These are phyloP conservation scores for Laguncularia racemosa DNA, from an alignment of 345 rosid species.

Conservation along the genomic window DNA sequence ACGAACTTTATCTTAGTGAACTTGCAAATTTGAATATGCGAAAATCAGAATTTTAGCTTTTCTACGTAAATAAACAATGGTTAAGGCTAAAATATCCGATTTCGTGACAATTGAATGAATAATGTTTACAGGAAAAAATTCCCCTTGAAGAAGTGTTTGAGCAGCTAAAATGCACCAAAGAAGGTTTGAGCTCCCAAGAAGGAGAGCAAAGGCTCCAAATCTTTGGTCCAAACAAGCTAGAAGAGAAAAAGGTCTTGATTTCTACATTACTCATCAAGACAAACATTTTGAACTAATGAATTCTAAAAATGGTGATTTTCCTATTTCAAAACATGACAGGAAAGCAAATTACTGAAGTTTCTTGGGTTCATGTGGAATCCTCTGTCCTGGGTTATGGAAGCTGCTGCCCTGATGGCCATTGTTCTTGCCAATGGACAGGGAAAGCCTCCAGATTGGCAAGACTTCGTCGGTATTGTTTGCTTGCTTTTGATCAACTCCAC, in stretches of 20 bases:
- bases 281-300: neutral
- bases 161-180: conserved; percentile 37
- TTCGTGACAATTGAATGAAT: neutral
- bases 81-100: neutral
- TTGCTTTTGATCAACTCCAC: conserved; percentile 35
- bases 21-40: neutral
- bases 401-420: conserved; percentile 37
- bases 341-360: conserved; percentile 33
- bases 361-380: conserved; percentile 44
- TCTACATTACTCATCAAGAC: neutral
- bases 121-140: conserved; percentile 27
- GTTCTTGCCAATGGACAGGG: conserved; percentile 29
- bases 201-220: conserved; percentile 32
- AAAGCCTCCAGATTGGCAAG: conserved; percentile 32
- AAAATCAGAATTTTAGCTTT: too few relatives aligned
- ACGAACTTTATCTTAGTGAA: too few relatives aligned
- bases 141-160: conserved; percentile 48
- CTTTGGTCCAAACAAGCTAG: conserved; percentile 47
- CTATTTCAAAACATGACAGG: conserved; percentile 10
- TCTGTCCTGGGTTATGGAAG: conserved; percentile 39
- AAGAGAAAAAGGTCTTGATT: conserved; percentile 31
- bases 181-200: conserved; percentile 30
- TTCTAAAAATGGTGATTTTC: neutral
- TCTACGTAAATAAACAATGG: neutral
- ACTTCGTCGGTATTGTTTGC: conserved; percentile 31